Base-by-base conservation (phyloP, 2,329 filamentous ascomycete genomes). In the Aspergillus texensis region DNA sequence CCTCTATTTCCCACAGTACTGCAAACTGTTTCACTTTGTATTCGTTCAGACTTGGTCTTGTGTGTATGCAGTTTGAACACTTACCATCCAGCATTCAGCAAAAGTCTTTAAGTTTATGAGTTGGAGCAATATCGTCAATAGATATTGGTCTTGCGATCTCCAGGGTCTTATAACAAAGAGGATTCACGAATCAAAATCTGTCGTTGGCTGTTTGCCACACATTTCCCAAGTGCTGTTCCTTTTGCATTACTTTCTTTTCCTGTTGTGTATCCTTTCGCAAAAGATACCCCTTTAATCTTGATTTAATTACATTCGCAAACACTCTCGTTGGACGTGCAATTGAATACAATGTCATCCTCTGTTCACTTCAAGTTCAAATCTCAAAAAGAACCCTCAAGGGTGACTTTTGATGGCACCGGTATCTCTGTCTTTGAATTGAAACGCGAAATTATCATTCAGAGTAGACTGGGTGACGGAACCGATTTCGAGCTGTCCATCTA, bases 361-460 rank as follows among this genome's bases (percentile, higher is more conserved):
- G 95, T 99, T 76, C 98, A 97, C 82, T 99, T 97, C 91, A 97
- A 97, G 83, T 99, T 99, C 89, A 98, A 97, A 83, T 98, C 94
- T 72, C 93, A 96, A 78, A 97, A 93, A 83, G 95, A 98, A 77
- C 92, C 93, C 65, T 93, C 93, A 62, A 89, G 94, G 75, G 93
- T 99, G 74, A 92, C 94, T 75, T 98, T 99, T 79, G 94, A 99
- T 81, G 95, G 95, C 76, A 97, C 94, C 73, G 93, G 93, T 80
- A 96, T 98, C 76, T 97, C 94, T 66, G 95, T 98, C 68, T 99
- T 98, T 81, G 96, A 99, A 78, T 86, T 99, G 76, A 99, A 99
- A 83, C 91, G 94, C 83, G 95, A 98, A 82, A 99, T 99, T 75
- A 99, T 99, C 83, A 89, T 87, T 78, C 92, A 94, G 79, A 96